Evolutionary conservation across 2,329 filamentous ascomycete genomes (phyloP).

Genomic region (Cladosporium sphaerospermum): DNA sequence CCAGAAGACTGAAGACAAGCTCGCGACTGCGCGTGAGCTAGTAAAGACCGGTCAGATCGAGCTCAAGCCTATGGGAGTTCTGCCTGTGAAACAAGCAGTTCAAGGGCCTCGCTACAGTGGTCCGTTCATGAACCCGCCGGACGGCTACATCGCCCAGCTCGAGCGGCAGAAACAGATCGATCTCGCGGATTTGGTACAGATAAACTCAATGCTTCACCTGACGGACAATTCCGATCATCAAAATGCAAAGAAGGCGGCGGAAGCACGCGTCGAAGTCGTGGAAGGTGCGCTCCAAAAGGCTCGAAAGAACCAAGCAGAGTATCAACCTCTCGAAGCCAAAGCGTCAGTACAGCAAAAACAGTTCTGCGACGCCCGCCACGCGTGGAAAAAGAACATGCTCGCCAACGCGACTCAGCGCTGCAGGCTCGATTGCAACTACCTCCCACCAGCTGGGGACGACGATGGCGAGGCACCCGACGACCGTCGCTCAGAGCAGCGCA

Average conservation of each 20-base stretch:
- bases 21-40: constrained; percentile 17
- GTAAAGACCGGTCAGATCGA: constrained; percentile 31
- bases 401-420: constrained; percentile 19
- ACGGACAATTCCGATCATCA: too few species aligned
- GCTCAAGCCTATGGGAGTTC: constrained; percentile 33
- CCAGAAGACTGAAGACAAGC: neutral
- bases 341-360: neutral
- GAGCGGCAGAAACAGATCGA: neutral
- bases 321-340: neutral
- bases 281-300: neutral
- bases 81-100: constrained; percentile 40
- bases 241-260: too few species aligned
- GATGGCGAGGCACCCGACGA: constrained; percentile 33
- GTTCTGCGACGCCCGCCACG: neutral
- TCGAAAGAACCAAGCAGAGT: neutral
- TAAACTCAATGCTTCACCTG: too few species aligned
- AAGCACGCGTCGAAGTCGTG: neutral
- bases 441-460: constrained; percentile 31
- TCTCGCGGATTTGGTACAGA: neutral
- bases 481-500: constrained; percentile 34
- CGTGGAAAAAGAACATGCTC: constrained; percentile 3
- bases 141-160: neutral
- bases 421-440: constrained; percentile 24
- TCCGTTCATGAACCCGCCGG: constrained; percentile 26
- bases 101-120: constrained; percentile 40